Evolutionary conservation across 2,329 filamentous ascomycete genomes (phyloP).

Genomic region (Cladophialophora chaetospira): DNA sequence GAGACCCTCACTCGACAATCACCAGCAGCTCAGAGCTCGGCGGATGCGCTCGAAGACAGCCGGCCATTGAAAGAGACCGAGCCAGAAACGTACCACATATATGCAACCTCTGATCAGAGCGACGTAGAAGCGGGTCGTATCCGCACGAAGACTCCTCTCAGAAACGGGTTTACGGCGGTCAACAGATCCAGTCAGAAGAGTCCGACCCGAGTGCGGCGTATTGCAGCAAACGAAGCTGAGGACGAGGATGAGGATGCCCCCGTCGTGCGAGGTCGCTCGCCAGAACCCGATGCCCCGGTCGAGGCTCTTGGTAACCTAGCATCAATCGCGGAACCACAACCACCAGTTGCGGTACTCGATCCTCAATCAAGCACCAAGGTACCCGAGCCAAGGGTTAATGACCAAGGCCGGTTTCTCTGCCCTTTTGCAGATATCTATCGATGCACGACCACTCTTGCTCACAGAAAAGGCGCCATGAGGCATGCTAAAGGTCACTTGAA

Average conservation of each 20-base stretch:
- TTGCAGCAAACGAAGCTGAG: background rate
- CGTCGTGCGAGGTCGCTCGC: background rate
- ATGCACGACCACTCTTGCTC: constrained; percentile 26
- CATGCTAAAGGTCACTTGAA: constrained; percentile 25
- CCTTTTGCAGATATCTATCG: constrained; percentile 18
- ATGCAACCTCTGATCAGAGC: constrained; percentile 25
- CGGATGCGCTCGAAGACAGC: background rate
- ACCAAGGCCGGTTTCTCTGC: constrained; percentile 23
- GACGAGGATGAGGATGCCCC: background rate
- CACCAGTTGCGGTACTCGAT: background rate
- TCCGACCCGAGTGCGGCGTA: background rate
- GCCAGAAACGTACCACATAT: constrained; percentile 31
- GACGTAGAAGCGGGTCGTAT: constrained; percentile 6
- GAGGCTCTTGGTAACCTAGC: background rate
- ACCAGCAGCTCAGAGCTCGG: background rate
- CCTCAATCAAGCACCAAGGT: background rate
- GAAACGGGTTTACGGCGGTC: background rate
- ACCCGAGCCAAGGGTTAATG: background rate
- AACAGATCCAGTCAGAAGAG: background rate
- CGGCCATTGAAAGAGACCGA: constrained; percentile 25
- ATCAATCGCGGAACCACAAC: background rate
- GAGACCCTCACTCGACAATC: background rate
- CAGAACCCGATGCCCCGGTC: background rate
- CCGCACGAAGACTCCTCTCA: background rate
- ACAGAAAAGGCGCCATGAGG: constrained; percentile 19